Percentiles rank a stretch among this genome's conserved stretches.
phyloP scores from a whole-genome alignment of 2,329 filamentous ascomycete genomes.

The Ophiocordyceps sinensis region DNA sequence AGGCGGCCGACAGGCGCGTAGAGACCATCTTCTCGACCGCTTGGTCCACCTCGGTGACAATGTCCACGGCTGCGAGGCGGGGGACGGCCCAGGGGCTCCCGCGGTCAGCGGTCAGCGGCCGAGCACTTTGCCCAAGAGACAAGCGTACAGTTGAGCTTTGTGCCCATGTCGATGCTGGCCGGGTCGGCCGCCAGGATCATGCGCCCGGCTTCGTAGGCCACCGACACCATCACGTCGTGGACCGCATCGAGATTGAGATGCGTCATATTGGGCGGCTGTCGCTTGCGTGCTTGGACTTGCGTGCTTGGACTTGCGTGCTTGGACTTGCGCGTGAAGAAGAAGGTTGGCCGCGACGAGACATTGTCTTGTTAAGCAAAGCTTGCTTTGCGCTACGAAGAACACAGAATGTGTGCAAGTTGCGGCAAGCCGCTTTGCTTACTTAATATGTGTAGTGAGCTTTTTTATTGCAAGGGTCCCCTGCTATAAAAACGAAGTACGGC shows the following conservation, averaged over 20 bases:
- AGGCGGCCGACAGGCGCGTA: slow-evolving; percentile 31
- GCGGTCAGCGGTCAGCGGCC: slow-evolving; percentile 1
- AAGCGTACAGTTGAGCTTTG: slow-evolving; percentile 48
- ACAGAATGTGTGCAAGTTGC: too few relatives aligned
- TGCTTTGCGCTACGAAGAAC: too few relatives aligned
- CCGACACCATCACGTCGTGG: slow-evolving; percentile 42
- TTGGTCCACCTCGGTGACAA: slow-evolving; percentile 54
- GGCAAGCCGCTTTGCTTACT: too few relatives aligned
- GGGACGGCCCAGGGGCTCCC: not conserved
- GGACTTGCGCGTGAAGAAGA: too few relatives aligned
- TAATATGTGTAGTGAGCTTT: too few relatives aligned
- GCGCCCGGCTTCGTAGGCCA: slow-evolving; percentile 48
- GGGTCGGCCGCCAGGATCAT: slow-evolving; percentile 51
- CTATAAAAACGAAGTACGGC: too few relatives aligned
- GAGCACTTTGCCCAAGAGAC: not conserved
- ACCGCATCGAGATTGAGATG: slow-evolving; percentile 45
- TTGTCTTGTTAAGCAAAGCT: too few relatives aligned
- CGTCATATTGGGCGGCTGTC: slow-evolving; percentile 30
- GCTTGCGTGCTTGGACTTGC: not conserved
- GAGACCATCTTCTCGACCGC: slow-evolving; percentile 50
- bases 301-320: too few relatives aligned
- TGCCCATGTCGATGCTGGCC: slow-evolving; percentile 38
- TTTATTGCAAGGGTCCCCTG: too few relatives aligned
- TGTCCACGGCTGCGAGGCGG: slow-evolving; percentile 42
- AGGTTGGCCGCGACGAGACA: too few relatives aligned